phyloP scores from a whole-genome alignment of 345 rosid species.

The Camelina hispida region DNA sequence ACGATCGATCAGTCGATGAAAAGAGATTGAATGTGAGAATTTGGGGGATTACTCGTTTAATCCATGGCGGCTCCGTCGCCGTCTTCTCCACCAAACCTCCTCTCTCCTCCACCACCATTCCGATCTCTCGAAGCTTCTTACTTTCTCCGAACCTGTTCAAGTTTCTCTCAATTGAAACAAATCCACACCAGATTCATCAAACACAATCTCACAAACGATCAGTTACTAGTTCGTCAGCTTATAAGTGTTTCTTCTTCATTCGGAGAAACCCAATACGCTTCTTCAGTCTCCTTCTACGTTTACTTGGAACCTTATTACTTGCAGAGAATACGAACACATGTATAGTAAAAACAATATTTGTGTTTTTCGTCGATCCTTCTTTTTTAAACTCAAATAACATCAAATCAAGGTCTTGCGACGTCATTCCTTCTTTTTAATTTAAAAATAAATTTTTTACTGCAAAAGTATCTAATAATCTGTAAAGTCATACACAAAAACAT shows the following conservation, averaged over 20 bases:
- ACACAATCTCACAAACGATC: conserved; percentile 54
- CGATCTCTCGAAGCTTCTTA: conserved; percentile 49
- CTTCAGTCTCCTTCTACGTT: conserved; percentile 51
- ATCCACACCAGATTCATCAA: conserved; percentile 61
- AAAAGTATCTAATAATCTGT: too few species aligned
- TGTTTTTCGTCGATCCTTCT: too few species aligned
- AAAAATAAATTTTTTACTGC: too few species aligned
- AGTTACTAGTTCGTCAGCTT: conserved; percentile 62
- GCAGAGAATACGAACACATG: too few species aligned
- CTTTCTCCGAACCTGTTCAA: conserved; percentile 52
- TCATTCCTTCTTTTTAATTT: too few species aligned
- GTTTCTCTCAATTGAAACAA: conserved; percentile 63
- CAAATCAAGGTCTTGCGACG: too few species aligned
- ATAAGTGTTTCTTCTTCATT: conserved; percentile 55
- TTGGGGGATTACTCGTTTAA: conserved; percentile 13
- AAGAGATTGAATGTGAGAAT: conserved; percentile 1
- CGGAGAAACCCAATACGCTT: conserved; percentile 54
- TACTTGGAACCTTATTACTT: conserved; percentile 81
- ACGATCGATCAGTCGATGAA: conserved; percentile 9
- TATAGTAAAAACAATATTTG: too few species aligned
- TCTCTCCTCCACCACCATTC: conserved; percentile 45
- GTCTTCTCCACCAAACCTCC: conserved; percentile 27
- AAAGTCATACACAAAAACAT: too few species aligned
- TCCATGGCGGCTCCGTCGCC: conserved; percentile 46
- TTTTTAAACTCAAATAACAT: too few species aligned